Evolutionary conservation across 805 yeast genomes (phyloP).

Genomic region (Metschnikowia picachoensis): DNA sequence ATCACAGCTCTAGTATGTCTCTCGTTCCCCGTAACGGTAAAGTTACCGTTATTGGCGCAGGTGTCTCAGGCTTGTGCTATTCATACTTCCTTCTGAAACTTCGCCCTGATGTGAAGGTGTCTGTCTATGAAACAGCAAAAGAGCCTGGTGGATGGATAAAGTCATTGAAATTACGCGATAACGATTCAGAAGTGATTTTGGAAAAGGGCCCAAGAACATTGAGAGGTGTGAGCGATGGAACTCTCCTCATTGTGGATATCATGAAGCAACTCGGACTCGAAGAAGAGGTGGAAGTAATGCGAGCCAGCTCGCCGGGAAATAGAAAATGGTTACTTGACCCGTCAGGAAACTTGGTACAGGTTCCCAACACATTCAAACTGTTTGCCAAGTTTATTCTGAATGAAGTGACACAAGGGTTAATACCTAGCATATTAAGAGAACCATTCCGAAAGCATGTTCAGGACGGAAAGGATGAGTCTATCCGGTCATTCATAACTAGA

Average conservation of each 20-base stretch:
- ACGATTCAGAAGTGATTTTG: conserved; percentile 32
- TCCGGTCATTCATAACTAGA: conserved; percentile 61
- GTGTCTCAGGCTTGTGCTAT: conserved; percentile 79
- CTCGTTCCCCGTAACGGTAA: conserved; percentile 30
- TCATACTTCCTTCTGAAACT: conserved; percentile 62
- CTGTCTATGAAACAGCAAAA: conserved; percentile 52
- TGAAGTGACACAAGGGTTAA: conserved; percentile 44
- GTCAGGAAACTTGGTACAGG: conserved; percentile 47
- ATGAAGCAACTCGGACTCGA: conserved; percentile 45
- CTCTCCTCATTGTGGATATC: conserved; percentile 61
- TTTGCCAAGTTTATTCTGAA: conserved; percentile 32
- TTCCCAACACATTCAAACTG: conserved; percentile 43
- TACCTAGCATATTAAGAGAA: conserved; percentile 47
- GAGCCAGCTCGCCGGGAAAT: conserved; percentile 58
- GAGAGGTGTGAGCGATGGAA: conserved; percentile 78
- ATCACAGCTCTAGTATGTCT: conserved; percentile 11
- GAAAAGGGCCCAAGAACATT: conserved; percentile 94
- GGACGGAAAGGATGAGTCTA: conserved; percentile 58
- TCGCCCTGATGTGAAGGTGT: conserved; percentile 73
- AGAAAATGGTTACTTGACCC: conserved; percentile 59
- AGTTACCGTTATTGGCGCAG: conserved; percentile 81
- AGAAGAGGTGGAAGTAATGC: conserved; percentile 56
- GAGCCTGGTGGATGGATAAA: conserved; percentile 80
- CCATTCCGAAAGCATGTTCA: conserved; percentile 35
- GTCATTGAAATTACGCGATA: conserved; percentile 37